Evolutionary conservation across 1,139 yeast species (phyloP), one percentile per base, ranked within the genome.

Genomic region (Lodderomyces parapsilosis): DNA sequence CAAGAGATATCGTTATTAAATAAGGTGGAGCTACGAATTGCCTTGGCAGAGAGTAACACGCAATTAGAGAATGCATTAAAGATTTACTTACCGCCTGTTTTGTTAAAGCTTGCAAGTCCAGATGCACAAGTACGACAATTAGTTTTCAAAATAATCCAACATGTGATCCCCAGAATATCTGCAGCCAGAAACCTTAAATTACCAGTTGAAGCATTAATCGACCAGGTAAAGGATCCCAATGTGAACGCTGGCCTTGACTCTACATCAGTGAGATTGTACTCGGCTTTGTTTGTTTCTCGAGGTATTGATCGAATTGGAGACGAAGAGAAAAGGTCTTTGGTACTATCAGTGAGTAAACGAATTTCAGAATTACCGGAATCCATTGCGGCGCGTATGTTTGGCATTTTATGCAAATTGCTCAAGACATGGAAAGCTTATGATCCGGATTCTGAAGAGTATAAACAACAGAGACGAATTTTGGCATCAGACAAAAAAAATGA

Each of bases 11-110:
- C 76, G 2, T 66, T 86, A 46, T 73, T 86, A 36, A 81, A 81
- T 57, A 83, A 80, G 56, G 98, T 89, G 1, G 99, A 93, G 63
- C 76, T 93, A 39, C 71, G 91, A 41, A 73, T 93, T 36, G 94
- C 96, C 1, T 66, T 93, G 39, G 90, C 98, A 0, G 80, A 78
- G 43, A 70, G 81, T 1, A 87, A 84, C 43, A 71, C 64, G 2
- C 86, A 85, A 55, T 76, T 90, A 43, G 83, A 86, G 55, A 60
- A 73, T 6, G 66, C 84, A 10, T 60, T 93, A 34, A 72, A 73
- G 15, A 61, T 79, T 1, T 93, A 86, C 57, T 69, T 93, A 39
- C 74, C 90, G 2, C 97, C 99, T 1, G 60, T 91, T 32, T 64
- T 93, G 31, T 68, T 91, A 47, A 93, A 93, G 58, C 72, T 91